Evolutionary conservation across 2,329 filamentous ascomycete genomes (phyloP).

Genomic region (Plectosphaerella sp.): DNA sequence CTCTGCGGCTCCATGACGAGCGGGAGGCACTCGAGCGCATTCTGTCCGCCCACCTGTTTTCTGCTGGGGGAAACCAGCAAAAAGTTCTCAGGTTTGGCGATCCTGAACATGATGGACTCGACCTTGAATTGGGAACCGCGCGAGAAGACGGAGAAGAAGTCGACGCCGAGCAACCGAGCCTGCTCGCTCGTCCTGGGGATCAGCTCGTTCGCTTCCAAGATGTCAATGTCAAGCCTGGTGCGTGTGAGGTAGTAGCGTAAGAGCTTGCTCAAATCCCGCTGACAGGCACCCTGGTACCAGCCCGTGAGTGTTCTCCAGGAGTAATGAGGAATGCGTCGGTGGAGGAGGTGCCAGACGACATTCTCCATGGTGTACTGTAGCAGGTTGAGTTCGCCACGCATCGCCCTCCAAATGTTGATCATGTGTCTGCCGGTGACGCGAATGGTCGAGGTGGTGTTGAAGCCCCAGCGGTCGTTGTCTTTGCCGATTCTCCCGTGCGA

Average conservation of each 20-base stretch:
- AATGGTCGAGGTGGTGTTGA: constrained; percentile 88
- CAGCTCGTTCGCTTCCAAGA: constrained; percentile 85
- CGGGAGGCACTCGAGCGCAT: constrained; percentile 88
- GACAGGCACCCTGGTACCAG: constrained; percentile 72
- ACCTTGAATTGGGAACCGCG: constrained; percentile 98
- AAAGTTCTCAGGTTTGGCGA: constrained; percentile 95
- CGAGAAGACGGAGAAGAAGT: constrained; percentile 95
- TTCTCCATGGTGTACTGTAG: constrained; percentile 97
- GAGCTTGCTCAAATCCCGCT: constrained; percentile 67
- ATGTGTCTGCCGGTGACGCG: constrained; percentile 90
- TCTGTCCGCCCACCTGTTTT: constrained; percentile 90
- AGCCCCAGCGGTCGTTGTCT: constrained; percentile 86
- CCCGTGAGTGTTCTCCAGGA: constrained; percentile 70
- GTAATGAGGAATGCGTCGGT: constrained; percentile 85
- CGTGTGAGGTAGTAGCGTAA: constrained; percentile 73
- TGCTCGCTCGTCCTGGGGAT: constrained; percentile 90
- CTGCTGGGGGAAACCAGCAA: constrained; percentile 83
- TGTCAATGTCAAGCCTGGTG: constrained; percentile 80
- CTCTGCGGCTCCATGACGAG: constrained; percentile 97
- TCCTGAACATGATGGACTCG: constrained; percentile 97
- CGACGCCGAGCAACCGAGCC: constrained; percentile 84
- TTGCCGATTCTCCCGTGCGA: constrained; percentile 82
- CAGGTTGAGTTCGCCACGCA: constrained; percentile 87
- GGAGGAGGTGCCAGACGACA: constrained; percentile 85
- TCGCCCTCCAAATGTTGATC: constrained; percentile 96